Base-by-base conservation (phyloP, 2,329 filamentous ascomycete species). In the Biscogniauxia sp. region DNA sequence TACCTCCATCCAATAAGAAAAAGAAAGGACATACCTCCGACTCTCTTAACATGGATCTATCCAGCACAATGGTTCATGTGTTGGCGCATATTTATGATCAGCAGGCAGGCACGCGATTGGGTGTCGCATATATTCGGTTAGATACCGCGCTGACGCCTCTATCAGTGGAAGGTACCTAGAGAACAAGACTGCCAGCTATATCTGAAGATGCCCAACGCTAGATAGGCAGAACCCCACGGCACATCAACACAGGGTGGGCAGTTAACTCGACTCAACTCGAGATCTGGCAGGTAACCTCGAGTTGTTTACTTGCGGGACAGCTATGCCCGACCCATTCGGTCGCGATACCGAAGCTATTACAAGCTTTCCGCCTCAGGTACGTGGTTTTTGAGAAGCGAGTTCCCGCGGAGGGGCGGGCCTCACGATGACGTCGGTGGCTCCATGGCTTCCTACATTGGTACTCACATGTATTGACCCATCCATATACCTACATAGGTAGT, bases 391-490 rank as follows among this genome's bases (percentile, higher is more conserved):
- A 45, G 37, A 45, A 45, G 37, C 37, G 37, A 17, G 37, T n/a
- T 45, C 37, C 37, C 37, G 37, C 37, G 11, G 37, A 45, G 37
- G 37, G 37, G 37, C 37, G 37, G 37, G 17, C 11, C 13, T 45
- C 5, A 45, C 37, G 17, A 45, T 45, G 37, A 45, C 37, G 37
- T 45, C 17, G 37, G 37, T 45, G 37, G 37, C 37, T 45, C 37
- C 37, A 9, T n/a, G 37, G 15, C 37, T 45, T 32, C 37, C 17
- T n/a, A 45, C 37, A 45, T 45, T 45, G 37, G 37, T 15, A 55
- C 54, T 49, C 26, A 23, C 28, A 51, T 49, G 23, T 55, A n/a
- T 53, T 55, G 28, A 53, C 20, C 57, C 37, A 32, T 32, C 28
- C 41, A 51, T 51, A 51, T 28, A 55, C 20, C 23, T 57, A 51